A percentile compares a stretch with the other conserved stretches of the same genome.
Conservation (phyloP, 805 yeast species). For the Sugiyamaella boreocaroliniensis region DNA sequence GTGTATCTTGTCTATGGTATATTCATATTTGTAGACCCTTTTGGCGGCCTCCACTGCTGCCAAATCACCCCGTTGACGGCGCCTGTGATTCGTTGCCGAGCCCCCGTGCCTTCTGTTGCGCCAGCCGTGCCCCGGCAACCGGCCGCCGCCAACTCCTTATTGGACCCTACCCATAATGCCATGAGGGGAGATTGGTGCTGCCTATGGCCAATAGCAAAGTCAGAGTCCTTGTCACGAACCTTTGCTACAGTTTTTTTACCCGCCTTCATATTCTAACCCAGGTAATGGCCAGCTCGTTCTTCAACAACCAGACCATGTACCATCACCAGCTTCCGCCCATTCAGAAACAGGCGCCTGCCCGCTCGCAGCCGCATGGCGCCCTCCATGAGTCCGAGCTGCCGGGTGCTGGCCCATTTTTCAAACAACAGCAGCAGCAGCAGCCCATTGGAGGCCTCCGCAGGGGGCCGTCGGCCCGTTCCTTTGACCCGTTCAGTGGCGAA, state of each 20-base stretch:
- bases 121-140: background rate
- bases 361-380: background rate
- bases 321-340: background rate
- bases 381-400: background rate
- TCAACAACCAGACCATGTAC: background rate
- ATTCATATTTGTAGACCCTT: no score
- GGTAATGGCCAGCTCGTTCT: background rate
- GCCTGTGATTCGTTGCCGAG: background rate
- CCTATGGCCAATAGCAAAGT: no score
- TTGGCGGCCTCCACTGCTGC: no score
- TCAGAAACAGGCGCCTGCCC: background rate
- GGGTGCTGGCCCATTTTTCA: background rate
- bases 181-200: background rate
- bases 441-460: background rate
- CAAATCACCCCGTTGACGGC: background rate
- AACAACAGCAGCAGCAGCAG: background rate
- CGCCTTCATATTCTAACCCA: background rate
- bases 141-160: no score
- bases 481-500: background rate
- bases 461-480: background rate
- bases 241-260: no score
- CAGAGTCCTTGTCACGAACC: background rate
- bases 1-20: no score
- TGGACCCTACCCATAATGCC: background rate
- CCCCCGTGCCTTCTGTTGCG: background rate